Conservation (phyloP, 1,139 yeast species). For the Debaryomyces singareniensis region DNA sequence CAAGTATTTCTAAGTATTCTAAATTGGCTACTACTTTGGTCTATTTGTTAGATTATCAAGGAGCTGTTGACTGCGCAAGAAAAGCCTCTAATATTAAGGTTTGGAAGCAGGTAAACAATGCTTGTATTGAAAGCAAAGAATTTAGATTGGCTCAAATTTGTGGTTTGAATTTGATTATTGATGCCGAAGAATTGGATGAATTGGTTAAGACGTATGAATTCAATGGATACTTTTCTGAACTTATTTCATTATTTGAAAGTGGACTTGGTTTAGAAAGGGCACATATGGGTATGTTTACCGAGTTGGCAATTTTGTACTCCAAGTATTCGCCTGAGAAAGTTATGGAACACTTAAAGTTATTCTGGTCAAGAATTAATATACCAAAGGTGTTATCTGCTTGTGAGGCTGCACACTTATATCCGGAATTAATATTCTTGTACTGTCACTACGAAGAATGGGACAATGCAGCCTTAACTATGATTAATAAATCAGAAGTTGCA, state of each 20-base stretch:
- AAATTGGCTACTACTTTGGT: conserved; percentile 94
- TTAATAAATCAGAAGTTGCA: conserved; percentile 88
- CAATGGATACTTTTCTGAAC: conserved; percentile 87
- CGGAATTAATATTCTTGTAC: conserved; percentile 90
- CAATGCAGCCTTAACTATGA: conserved; percentile 96
- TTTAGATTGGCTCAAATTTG: conserved; percentile 97
- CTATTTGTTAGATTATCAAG: conserved; percentile 84
- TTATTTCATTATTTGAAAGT: conserved; percentile 87
- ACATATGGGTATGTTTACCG: conserved; percentile 99
- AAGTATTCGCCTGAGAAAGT: conserved; percentile 88
- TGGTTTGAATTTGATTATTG: conserved; percentile 94
- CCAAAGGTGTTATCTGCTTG: conserved; percentile 95
- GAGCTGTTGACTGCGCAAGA: conserved; percentile 98
- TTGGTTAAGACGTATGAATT: conserved; percentile 81
- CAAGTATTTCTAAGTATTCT: conserved; percentile 87
- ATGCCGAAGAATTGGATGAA: conserved; percentile 94
- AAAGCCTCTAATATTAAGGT: conserved; percentile 91
- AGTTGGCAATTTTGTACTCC: conserved; percentile 82
- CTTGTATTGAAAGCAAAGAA: conserved; percentile 92
- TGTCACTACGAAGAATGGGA: conserved; percentile 99
- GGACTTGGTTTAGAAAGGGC: conserved; percentile 97
- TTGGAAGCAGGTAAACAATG: conserved; percentile 97
- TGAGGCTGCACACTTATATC: conserved; percentile 92
- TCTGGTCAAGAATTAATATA: conserved; percentile 97
- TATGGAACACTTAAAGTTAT: conserved; percentile 92